A percentile compares a stretch with the other conserved stretches of the same genome.
phyloP scores from a whole-genome alignment of 1,284 basidiomycete genomes.

The Macrocystidia cucumis region DNA sequence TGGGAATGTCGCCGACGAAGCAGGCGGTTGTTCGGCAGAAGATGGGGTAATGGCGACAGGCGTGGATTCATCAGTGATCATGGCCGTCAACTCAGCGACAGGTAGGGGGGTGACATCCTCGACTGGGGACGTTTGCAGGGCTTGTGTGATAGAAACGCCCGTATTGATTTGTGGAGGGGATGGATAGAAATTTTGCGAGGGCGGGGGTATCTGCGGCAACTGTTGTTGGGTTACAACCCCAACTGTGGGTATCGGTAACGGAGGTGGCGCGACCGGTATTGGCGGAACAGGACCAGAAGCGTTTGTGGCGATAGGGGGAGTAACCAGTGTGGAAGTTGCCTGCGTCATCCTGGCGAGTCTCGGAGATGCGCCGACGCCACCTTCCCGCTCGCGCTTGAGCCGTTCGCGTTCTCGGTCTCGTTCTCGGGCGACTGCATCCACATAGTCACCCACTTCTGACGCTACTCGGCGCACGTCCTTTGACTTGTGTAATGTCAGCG shows the following conservation, averaged over 20 bases:
- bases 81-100: conserved; percentile 4
- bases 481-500: conserved; percentile 32
- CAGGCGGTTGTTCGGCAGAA: neutral
- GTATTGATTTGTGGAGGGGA: conserved; percentile 44
- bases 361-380: conserved; percentile 24
- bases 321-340: conserved; percentile 16
- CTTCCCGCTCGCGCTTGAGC: conserved; percentile 55
- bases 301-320: conserved; percentile 17
- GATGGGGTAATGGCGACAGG: conserved; percentile 1
- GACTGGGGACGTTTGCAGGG: conserved; percentile 19
- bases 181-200: conserved; percentile 38
- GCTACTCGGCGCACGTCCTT: conserved; percentile 40
- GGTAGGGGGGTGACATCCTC: conserved; percentile 9
- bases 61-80: conserved; percentile 1
- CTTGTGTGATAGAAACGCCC: conserved; percentile 14
- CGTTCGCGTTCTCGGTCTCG: conserved; percentile 67
- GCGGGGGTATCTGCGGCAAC: conserved; percentile 8
- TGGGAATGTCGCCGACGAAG: conserved; percentile 10
- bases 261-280: conserved; percentile 7
- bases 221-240: conserved; percentile 8
- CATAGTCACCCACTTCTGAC: conserved; percentile 52
- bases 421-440: conserved; percentile 64
- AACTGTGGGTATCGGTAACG: no score
- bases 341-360: conserved; percentile 27
- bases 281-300: conserved; percentile 9